A percentile compares a stretch with the other conserved stretches of the same genome.
Conservation (phyloP, 2,329 filamentous ascomycete genomes). For the Cladosporium sp. region DNA sequence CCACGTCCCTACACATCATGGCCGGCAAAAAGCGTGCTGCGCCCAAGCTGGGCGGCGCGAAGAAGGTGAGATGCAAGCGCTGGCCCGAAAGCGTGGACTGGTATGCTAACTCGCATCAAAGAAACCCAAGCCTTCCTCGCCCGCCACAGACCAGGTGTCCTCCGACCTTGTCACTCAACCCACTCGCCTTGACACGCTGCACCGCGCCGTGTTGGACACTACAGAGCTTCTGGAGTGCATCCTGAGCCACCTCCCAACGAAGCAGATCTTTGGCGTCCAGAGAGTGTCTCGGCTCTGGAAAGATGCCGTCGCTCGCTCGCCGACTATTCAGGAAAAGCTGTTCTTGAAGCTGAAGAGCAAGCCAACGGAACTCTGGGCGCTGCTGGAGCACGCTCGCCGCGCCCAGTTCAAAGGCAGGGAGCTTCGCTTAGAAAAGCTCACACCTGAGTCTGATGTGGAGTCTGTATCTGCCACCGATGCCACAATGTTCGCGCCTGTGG, state of each 20-base stretch:
- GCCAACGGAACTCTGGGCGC: not conserved
- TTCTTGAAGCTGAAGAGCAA: not conserved
- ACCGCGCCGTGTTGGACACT: conserved; percentile 14
- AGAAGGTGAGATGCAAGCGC: not conserved
- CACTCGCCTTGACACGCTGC: not conserved
- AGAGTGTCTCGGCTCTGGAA: not conserved
- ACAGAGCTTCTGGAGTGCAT: conserved; percentile 14
- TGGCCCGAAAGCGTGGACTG: not conserved
- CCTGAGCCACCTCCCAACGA: not conserved
- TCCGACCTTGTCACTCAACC: not conserved
- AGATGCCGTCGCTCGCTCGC: not conserved
- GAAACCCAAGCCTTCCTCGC: not conserved
- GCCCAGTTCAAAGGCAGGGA: no score
- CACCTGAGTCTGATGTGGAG: no score
- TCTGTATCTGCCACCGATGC: no score
- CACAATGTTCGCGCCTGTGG: not conserved
- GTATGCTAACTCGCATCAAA: not conserved
- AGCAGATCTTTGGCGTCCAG: not conserved
- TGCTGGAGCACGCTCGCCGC: no score
- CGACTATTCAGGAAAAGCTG: not conserved
- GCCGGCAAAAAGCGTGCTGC: not conserved
- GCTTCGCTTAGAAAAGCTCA: no score
- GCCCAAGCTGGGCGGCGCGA: not conserved
- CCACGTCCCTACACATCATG: not conserved
- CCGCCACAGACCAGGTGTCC: no score